These are phyloP conservation scores for Spathaspora sp. DNA, from an alignment of 1,139 yeast species.

Conservation along the genomic window DNA sequence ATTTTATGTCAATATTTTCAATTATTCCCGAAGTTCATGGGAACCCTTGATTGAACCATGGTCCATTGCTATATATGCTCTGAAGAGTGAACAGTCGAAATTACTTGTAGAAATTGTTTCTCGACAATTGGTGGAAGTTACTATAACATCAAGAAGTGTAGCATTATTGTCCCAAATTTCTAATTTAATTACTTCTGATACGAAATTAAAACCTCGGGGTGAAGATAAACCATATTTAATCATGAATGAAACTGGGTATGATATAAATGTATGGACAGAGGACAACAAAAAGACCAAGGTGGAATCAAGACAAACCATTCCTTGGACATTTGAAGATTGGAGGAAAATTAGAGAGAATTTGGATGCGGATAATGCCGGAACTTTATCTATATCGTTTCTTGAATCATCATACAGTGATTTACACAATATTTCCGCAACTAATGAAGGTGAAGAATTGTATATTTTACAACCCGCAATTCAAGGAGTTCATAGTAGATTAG, in stretches of 20 bases:
- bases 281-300: slow-evolving; percentile 30
- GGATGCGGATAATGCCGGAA: slow-evolving; percentile 62
- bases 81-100: slow-evolving; percentile 43
- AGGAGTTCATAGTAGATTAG: slow-evolving; percentile 70
- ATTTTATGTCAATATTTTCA: slow-evolving; percentile 76
- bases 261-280: slow-evolving; percentile 74
- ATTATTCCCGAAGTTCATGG: slow-evolving; percentile 93
- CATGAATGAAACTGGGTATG: slow-evolving; percentile 81
- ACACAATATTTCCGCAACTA: slow-evolving; percentile 61
- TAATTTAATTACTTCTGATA: slow-evolving; percentile 54
- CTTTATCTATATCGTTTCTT: slow-evolving; percentile 59
- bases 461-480: slow-evolving; percentile 62
- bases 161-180: slow-evolving; percentile 73
- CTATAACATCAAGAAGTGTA: slow-evolving; percentile 78
- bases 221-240: slow-evolving; percentile 81
- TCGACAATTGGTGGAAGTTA: slow-evolving; percentile 72
- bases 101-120: slow-evolving; percentile 66
- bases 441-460: slow-evolving; percentile 82
- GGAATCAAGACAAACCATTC: slow-evolving; percentile 50
- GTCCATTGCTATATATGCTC: slow-evolving; percentile 77
- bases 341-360: slow-evolving; percentile 76
- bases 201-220: slow-evolving; percentile 64
- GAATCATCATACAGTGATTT: slow-evolving; percentile 57
- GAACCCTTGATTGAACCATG: slow-evolving; percentile 92
- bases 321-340: slow-evolving; percentile 98